Base-by-base conservation (phyloP, 345 rosid species). In the Linum tenue region DNA sequence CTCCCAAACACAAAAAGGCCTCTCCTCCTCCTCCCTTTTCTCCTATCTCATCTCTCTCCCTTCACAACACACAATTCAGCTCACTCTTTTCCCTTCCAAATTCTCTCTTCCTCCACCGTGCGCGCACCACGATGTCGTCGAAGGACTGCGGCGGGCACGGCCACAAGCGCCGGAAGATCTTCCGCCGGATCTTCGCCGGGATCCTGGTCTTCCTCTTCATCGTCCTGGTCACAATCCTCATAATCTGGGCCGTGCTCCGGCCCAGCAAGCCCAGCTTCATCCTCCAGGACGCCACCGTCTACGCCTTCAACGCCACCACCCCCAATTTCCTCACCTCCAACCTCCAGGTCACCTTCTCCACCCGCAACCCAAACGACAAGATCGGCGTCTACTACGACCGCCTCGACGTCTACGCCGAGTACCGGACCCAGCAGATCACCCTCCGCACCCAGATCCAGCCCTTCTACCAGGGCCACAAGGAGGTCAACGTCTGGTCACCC, bases 281-380 rank as follows among this genome's bases (percentile, higher is more conserved):
- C 76, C 85, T 95, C 76, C 97, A 89, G 74, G 96, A 95, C 82
- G 89, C 84, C 73, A 95, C 97, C 75, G 89, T 95, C 69, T 84
- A 73, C 75, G 79, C 75, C 77, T 95, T 95, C 88, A 95, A 91
- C 84, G 63, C 82, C 74, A 70, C 99, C 8, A 56, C 61, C 9
- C 91, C 96, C 0, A 88, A 85, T 79, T 59, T 72, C 73, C 84
- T 94, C 75, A 85, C 96, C 8, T 84, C 89, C 66, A 87, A 74
- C 72, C 76, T 94, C 72, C 92, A 85, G 58, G 83, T 90, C 79
- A 90, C 99, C 50, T 35, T 94, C 73, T 82, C 86, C 58, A 77
- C 90, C 16, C 88, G 92, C 35, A 91, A 94, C 76, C 95, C 91
- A 1, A 91, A 94, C 67, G 86, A 87, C 70, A 72, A 69, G 15